Evolutionary conservation across 306 rosid genomes (phyloP), one percentile per base, ranked within the genome.

Genomic region (Vicia faba): DNA sequence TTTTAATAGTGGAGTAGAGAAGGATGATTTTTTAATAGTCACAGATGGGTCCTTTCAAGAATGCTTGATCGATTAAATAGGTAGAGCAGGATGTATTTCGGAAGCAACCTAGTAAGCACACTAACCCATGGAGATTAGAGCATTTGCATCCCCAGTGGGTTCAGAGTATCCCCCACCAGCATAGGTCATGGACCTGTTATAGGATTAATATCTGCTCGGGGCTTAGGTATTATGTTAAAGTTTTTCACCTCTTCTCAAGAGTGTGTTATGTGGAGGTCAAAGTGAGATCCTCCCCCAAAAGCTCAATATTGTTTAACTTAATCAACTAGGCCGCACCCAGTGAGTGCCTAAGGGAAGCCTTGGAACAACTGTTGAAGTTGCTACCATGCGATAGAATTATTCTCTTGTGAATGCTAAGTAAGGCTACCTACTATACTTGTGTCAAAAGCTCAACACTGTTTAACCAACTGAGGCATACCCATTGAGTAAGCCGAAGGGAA

Each of bases 301-400:
- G 23, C 54, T 48, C 26, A 45, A 45, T 50, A 50, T 19, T 2
- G 13, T 19, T 50, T 10, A 50, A 49, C 29, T 50, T 10, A 50
- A 49, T n/a, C 56, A 19, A 50, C 28, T 50, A 2, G 18, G 28
- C 26, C 4, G 13, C 56, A 19, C 13, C 56, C 12, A 49, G 8
- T 49, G 12, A 18, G 28, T 56, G 62, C 39, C 19, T 2, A 56
- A 28, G 62, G 62, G 40, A 28, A 54, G 11, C 62, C 62, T 28
- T 28, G 62, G 40, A 18, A 4, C 41, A 29, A 29, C 19, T 15
- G 62, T n/a, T 56, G 20, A 31, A 56, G 41, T 56, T 13, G 62
- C 20, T 13, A 56, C 19, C 61, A 56, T 26, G 39, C n/a, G 16
- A 29, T 44, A 44, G 48, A 43, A 13, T 13, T 43, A 43, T 8